phyloP scores from a whole-genome alignment of 2,329 filamentous ascomycete species.

The Trichoderma koningiopsis region DNA sequence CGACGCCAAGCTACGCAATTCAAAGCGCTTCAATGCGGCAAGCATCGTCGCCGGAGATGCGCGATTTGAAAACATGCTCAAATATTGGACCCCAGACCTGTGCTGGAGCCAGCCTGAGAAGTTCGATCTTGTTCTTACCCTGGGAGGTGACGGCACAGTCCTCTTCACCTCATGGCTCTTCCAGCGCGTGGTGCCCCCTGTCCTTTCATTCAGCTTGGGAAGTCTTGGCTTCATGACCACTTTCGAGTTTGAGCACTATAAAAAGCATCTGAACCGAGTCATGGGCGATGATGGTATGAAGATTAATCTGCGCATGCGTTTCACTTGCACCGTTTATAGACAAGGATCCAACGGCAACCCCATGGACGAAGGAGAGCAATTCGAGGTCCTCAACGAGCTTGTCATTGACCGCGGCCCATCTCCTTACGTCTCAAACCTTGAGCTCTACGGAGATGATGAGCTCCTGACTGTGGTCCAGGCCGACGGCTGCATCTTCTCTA shows the following conservation, averaged over 20 bases:
- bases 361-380: constrained; percentile 87
- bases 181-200: constrained; percentile 82
- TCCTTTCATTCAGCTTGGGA: constrained; percentile 81
- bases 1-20: constrained; percentile 88
- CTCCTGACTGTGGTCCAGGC: constrained; percentile 94
- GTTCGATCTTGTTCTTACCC: constrained; percentile 89
- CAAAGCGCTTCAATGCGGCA: constrained; percentile 81
- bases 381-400: constrained; percentile 96
- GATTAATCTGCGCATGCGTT: constrained; percentile 96
- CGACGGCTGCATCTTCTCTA: constrained; percentile 97
- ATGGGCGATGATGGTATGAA: constrained; percentile 97
- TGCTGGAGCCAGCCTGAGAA: constrained; percentile 93
- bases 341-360: constrained; percentile 51
- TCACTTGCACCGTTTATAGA: constrained; percentile 95
- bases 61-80: constrained; percentile 79
- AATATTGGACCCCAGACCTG: constrained; percentile 94
- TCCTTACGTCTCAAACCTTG: constrained; percentile 94
- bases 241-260: constrained; percentile 86
- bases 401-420: constrained; percentile 97
- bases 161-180: constrained; percentile 92
- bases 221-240: constrained; percentile 87
- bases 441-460: constrained; percentile 93
- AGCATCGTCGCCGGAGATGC: constrained; percentile 73
- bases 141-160: constrained; percentile 85
- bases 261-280: constrained; percentile 79